These are phyloP conservation scores for Alloteropsis semialata DNA, from an alignment of 176 grass and related monocot species.

Conservation along the genomic window DNA sequence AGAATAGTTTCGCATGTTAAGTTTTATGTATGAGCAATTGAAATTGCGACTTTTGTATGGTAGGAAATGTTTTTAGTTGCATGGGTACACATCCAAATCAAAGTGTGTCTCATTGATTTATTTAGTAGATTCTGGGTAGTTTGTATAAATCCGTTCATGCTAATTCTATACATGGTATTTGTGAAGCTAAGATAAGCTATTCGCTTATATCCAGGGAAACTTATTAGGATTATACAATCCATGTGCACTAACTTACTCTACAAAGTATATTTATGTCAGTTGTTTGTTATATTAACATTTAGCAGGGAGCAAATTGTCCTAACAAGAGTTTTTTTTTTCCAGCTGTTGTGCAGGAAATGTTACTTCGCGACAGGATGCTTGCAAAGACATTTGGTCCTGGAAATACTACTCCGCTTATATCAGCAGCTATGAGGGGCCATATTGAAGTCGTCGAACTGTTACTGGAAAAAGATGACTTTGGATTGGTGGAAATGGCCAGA, in stretches of 20 bases:
- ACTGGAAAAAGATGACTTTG: slow-evolving; percentile 66
- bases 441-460: slow-evolving; percentile 63
- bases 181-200: neutral
- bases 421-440: slow-evolving; percentile 85
- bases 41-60: slow-evolving; percentile 7
- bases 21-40: neutral
- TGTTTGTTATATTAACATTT: neutral
- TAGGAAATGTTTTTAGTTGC: slow-evolving; percentile 10
- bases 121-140: slow-evolving; percentile 1
- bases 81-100: slow-evolving; percentile 5
- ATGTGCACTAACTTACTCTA: neutral
- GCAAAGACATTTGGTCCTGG: slow-evolving; percentile 81
- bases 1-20: neutral
- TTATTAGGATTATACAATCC: neutral
- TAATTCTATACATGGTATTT: slow-evolving; percentile 16
- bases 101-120: neutral
- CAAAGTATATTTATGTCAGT: neutral
- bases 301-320: slow-evolving; percentile 1
- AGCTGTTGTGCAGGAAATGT: slow-evolving; percentile 78
- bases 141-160: neutral
- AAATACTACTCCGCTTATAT: slow-evolving; percentile 76
- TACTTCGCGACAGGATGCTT: slow-evolving; percentile 48
- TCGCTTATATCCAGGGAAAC: neutral
- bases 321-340: slow-evolving; percentile 17
- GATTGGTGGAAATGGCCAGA: slow-evolving; percentile 71